phyloP scores from a whole-genome alignment of 305 asterid genomes.

The Plantago coronopus region DNA sequence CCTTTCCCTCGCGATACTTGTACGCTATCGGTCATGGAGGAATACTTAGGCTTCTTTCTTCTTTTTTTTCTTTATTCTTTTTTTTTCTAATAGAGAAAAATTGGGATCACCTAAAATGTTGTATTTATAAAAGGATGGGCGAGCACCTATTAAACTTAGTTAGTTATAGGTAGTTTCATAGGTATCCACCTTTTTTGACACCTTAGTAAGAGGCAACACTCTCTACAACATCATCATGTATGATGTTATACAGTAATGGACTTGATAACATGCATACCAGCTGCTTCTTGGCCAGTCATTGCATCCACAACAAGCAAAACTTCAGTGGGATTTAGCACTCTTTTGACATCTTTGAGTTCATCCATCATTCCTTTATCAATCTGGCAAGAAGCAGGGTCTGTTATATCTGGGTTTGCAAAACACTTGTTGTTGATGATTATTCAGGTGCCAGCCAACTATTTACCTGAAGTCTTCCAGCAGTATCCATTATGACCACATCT shows the following conservation, averaged over 20 bases:
- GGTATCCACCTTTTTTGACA: no score
- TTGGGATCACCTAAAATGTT: no score
- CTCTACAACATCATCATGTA: constrained; percentile 14
- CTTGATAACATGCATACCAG: constrained; percentile 46
- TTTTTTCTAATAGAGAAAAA: no score
- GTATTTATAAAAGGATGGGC: no score
- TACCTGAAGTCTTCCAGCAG: constrained; percentile 99
- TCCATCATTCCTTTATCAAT: constrained; percentile 96
- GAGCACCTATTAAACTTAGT: no score
- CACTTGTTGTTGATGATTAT: constrained; percentile 8
- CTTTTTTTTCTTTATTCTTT: no score
- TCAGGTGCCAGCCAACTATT: constrained; percentile 22
- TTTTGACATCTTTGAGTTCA: constrained; percentile 89
- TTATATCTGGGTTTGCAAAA: constrained; percentile 15
- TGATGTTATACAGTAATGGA: constrained; percentile 17
- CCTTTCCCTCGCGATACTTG: no score
- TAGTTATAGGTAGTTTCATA: no score
- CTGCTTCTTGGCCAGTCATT: constrained; percentile 99
- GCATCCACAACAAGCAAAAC: constrained; percentile 98
- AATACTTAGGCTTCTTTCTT: no score
- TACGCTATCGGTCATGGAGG: no score
- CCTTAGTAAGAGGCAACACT: constrained; percentile 11
- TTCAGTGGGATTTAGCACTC: constrained; percentile 79
- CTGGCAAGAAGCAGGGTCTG: constrained; percentile 36
- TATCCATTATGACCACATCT: constrained; percentile 97